Evolutionary conservation across 345 rosid genomes (phyloP).

Genomic region (Aquilaria malaccensis): DNA sequence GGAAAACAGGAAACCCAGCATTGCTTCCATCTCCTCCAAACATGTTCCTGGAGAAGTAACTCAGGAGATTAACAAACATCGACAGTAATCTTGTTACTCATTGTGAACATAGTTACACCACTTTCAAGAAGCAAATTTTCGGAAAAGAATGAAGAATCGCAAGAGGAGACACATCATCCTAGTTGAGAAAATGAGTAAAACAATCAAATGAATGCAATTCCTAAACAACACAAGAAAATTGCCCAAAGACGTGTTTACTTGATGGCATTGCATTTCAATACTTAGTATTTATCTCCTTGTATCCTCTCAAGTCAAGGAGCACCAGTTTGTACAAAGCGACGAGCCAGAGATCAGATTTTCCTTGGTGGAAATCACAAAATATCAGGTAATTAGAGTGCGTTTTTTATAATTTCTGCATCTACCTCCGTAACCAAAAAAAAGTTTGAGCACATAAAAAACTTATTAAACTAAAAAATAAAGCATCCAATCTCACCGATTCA

Average conservation of each 20-base stretch:
- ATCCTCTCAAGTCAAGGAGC: too few species aligned
- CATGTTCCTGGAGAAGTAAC: conserved; percentile 37
- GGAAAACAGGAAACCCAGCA: conserved; percentile 37
- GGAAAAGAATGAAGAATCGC: background rate
- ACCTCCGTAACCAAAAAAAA: background rate
- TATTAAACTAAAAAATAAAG: background rate
- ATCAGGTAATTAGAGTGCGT: too few species aligned
- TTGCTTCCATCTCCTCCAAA: conserved; percentile 55
- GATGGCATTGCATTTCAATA: too few species aligned
- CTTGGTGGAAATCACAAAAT: too few species aligned
- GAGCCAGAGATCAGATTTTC: too few species aligned
- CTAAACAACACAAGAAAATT: background rate
- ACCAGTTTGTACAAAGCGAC: too few species aligned
- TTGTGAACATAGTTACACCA: background rate
- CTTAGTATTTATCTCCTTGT: too few species aligned
- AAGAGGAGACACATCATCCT: background rate
- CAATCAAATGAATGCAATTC: background rate
- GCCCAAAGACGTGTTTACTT: too few species aligned
- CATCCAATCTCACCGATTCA: background rate
- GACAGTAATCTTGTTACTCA: background rate
- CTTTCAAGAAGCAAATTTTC: background rate
- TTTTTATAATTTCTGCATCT: background rate
- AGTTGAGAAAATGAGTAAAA: background rate
- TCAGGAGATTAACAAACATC: too few species aligned
- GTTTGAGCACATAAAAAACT: background rate